These are phyloP conservation scores for Lyophyllum shimeji DNA, from an alignment of 768 basidiomycete species.

Conservation along the genomic window DNA sequence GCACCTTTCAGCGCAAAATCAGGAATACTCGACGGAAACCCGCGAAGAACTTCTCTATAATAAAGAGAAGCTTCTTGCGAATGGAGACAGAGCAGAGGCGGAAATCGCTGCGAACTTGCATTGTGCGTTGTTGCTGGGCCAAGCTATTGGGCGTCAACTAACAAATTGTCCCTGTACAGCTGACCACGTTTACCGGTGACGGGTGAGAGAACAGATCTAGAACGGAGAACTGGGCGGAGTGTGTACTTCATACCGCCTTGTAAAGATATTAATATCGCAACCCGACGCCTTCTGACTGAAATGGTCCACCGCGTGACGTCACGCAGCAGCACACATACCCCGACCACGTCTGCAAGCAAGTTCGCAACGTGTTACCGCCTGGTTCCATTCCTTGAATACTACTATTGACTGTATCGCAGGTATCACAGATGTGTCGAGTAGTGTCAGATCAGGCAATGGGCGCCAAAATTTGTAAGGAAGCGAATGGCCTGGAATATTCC, in stretches of 20 bases:
- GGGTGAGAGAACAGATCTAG: constrained; percentile 11
- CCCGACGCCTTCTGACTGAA: constrained; percentile 1
- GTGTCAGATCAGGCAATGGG: constrained; percentile 1
- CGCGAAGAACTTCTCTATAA: constrained; percentile 98
- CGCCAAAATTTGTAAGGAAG: background rate
- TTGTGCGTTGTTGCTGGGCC: constrained; percentile 41
- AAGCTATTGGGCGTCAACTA: constrained; percentile 17
- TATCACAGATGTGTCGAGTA: constrained; percentile 4
- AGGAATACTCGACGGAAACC: constrained; percentile 96
- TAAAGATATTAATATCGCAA: constrained; percentile 17
- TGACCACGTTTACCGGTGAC: constrained; percentile 84
- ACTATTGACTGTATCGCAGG: constrained; percentile 1
- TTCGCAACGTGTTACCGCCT: constrained; percentile 1
- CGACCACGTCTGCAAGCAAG: background rate
- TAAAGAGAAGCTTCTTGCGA: constrained; percentile 97
- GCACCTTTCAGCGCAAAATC: constrained; percentile 77
- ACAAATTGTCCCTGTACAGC: constrained; percentile 43
- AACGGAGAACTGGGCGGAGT: constrained; percentile 16
- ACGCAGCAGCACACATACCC: constrained; percentile 1
- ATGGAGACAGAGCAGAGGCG: constrained; percentile 94
- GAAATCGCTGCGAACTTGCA: constrained; percentile 96
- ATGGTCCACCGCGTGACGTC: constrained; percentile 16
- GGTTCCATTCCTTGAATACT: constrained; percentile 4
- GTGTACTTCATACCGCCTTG: constrained; percentile 16
- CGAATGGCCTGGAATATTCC: constrained; percentile 6